Base-by-base conservation (phyloP, 306 rosid genomes). In the Canavalia ensiformis region DNA sequence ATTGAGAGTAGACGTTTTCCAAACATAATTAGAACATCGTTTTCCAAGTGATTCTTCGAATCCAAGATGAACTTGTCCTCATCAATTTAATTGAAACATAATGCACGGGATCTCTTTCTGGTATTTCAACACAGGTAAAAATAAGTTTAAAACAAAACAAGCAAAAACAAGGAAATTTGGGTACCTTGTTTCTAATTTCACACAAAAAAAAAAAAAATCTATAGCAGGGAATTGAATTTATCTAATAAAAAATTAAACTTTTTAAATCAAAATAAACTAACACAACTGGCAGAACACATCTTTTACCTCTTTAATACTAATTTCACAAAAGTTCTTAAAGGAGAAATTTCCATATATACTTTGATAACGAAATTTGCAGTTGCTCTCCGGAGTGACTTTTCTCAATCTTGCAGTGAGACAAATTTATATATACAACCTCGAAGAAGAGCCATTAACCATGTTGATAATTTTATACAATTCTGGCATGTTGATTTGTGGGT, bases 11-110 rank as follows among this genome's bases (percentile, higher is more conserved):
- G 62, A 74, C 63, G 46, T 67, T 67, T 56, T 57, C 33, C 3
- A 81, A 81, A 2, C 60, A 59, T 37, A 35, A 46, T 59, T 11
- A 2, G 1, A 10, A 49, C 55, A 60, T 60, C 84, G 1, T 50
- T 71, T 50, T 71, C 72, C 45, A 2, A 2, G 1, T 25, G 44
- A 58, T 58, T 70, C 11, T 33, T 49, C 1, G 18, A 30, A 81
- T 63, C 74, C 73, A 80, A 75, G 29, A 62, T n/a, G 5, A 59
- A 28, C 46, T 42, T 59, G 45, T 30, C 57, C 57, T n/a, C 68
- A 2, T 41, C 55, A 31, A 33, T 33, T 33, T 35, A 25, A 54
- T 34, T 11, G 9, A 60, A 44, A 33, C 18, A 4, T 31, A 75
- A 42, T 74, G 33, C 33, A 47, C 5, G 52, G 11, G 28, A 49